These are phyloP conservation scores for Pythium rishiriense DNA, from an alignment of 352 stramenopile species.

Conservation along the genomic window DNA sequence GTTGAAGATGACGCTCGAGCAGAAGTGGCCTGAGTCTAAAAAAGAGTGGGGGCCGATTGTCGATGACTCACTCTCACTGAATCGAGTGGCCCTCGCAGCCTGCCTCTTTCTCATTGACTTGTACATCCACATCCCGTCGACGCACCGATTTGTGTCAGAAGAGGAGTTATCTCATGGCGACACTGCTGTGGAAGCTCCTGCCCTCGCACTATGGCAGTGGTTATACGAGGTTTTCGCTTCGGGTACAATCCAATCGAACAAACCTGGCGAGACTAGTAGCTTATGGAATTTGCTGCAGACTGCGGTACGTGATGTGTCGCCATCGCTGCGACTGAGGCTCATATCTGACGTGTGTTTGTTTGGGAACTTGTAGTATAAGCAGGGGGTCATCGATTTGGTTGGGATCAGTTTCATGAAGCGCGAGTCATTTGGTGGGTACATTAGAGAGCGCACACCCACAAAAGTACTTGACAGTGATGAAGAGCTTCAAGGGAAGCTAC, in stretches of 20 bases:
- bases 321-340: neutral
- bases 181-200: slow-evolving; percentile 27
- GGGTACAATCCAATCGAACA: slow-evolving; percentile 17
- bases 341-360: neutral
- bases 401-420: slow-evolving; percentile 16
- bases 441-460: slow-evolving; percentile 19
- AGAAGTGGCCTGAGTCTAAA: slow-evolving; percentile 2
- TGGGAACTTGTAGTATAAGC: slow-evolving; percentile 23
- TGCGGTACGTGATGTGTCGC: slow-evolving; percentile 26
- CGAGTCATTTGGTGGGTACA: slow-evolving; percentile 19
- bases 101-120: slow-evolving; percentile 79
- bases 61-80: slow-evolving; percentile 31
- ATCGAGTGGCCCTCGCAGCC: slow-evolving; percentile 46
- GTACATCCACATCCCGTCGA: slow-evolving; percentile 66
- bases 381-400: slow-evolving; percentile 19
- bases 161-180: neutral
- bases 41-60: slow-evolving; percentile 16
- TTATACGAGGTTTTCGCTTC: slow-evolving; percentile 41
- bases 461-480: slow-evolving; percentile 11
- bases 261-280: slow-evolving; percentile 25
- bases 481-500: slow-evolving; percentile 16
- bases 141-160: slow-evolving; percentile 43
- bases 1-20: slow-evolving; percentile 27
- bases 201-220: slow-evolving; percentile 58
- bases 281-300: slow-evolving; percentile 64